Evolutionary conservation across 1,284 basidiomycete genomes (phyloP).

Genomic region (Moesziomyces antarcticus): DNA sequence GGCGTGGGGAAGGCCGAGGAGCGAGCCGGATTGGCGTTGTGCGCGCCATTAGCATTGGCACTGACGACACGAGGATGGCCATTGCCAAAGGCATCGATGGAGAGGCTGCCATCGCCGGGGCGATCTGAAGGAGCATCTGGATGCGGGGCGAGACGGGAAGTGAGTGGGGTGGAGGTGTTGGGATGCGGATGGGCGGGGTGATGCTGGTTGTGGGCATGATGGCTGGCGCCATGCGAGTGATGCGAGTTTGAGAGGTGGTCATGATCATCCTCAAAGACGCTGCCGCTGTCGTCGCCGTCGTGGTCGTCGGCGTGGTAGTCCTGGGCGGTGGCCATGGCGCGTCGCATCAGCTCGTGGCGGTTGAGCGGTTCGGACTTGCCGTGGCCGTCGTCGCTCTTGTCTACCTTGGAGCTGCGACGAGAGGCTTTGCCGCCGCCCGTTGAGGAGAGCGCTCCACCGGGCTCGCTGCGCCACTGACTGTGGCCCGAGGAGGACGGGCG

Average conservation of each 20-base stretch:
- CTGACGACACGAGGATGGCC: conserved; percentile 12
- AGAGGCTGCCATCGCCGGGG: conserved; percentile 55
- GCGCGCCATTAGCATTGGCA: not conserved
- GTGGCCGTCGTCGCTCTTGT: conserved; percentile 47
- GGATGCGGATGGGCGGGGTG: conserved; percentile 6
- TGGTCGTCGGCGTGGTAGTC: conserved; percentile 21
- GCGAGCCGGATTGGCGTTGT: not conserved
- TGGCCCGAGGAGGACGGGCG: conserved; percentile 24
- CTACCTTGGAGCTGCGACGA: conserved; percentile 34
- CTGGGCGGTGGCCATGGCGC: conserved; percentile 57
- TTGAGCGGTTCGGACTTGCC: conserved; percentile 45
- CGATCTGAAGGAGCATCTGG: conserved; percentile 13
- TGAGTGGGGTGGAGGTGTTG: conserved; percentile 31
- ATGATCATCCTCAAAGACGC: conserved; percentile 38
- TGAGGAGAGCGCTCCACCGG: conserved; percentile 2
- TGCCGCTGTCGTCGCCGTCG: conserved; percentile 28
- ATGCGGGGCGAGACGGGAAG: conserved; percentile 18
- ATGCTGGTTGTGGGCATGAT: conserved; percentile 2
- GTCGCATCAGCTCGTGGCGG: conserved; percentile 61
- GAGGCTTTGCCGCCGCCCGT: conserved; percentile 29
- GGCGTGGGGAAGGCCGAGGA: conserved; percentile 4
- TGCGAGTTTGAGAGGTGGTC: conserved; percentile 32
- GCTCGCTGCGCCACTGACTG: conserved; percentile 25
- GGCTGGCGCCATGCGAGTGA: conserved; percentile 23
- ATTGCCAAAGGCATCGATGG: conserved; percentile 45